Conservation (phyloP, 164 flowering plant species). For the Vitis vinifera region DNA sequence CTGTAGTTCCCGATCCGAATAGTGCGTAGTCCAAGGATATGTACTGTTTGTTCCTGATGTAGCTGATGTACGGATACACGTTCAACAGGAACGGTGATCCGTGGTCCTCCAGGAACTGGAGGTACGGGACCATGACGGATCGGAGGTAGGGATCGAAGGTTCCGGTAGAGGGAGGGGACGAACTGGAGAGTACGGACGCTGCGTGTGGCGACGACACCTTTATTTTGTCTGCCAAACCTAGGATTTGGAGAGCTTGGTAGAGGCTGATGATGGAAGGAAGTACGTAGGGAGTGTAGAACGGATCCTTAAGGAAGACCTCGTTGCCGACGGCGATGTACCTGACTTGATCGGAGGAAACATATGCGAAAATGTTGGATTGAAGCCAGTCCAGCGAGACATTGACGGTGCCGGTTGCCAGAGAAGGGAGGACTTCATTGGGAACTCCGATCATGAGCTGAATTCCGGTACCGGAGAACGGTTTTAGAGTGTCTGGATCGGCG, state of each 20-base stretch:
- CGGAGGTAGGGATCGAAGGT: conserved; percentile 26
- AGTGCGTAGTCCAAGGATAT: conserved; percentile 37
- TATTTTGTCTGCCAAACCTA: conserved; percentile 24
- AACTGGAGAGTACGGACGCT: conserved; percentile 29
- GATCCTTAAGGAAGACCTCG: conserved; percentile 41
- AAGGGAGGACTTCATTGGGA: conserved; percentile 44
- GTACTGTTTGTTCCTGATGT: conserved; percentile 16
- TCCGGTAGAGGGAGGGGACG: conserved; percentile 50
- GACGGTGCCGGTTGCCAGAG: conserved; percentile 24
- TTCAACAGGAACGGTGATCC: conserved; percentile 44
- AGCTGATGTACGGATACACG: conserved; percentile 47
- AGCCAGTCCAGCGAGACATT: conserved; percentile 31
- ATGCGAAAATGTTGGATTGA: conserved; percentile 29
- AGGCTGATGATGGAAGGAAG: conserved; percentile 44
- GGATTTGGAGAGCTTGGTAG: conserved; percentile 34
- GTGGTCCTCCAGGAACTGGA: conserved; percentile 27
- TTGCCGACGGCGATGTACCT: conserved; percentile 51
- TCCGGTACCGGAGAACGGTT: conserved; percentile 35
- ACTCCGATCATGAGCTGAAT: conserved; percentile 44
- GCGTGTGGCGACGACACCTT: conserved; percentile 49
- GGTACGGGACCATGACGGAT: conserved; percentile 23
- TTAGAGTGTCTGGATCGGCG: conserved; percentile 27
- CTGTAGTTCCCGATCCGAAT: conserved; percentile 15
- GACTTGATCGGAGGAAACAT: conserved; percentile 29
- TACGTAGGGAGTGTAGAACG: conserved; percentile 28